phyloP scores from a whole-genome alignment of 345 rosid genomes.

The Eucalyptus viminalis region DNA sequence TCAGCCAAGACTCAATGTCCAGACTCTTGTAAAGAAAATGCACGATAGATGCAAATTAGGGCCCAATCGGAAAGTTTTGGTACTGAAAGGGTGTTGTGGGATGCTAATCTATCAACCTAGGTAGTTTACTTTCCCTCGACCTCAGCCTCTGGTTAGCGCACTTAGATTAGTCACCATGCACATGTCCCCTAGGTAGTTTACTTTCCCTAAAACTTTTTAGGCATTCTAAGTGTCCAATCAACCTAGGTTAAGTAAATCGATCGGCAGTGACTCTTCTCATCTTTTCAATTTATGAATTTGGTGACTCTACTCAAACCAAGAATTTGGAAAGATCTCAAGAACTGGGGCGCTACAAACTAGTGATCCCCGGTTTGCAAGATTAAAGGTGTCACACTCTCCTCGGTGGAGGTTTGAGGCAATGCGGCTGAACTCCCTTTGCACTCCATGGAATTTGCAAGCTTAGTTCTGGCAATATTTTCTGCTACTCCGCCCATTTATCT shows the following conservation, averaged over 20 bases:
- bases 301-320: neutral
- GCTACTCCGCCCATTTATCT: neutral
- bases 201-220: neutral
- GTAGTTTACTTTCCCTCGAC: neutral
- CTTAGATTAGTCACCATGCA: neutral
- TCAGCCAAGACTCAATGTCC: neutral
- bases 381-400: neutral
- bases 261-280: neutral
- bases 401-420: neutral
- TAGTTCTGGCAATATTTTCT: neutral
- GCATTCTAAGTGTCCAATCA: neutral
- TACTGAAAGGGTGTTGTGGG: neutral
- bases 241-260: neutral
- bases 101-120: neutral
- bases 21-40: neutral
- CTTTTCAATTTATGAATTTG: neutral
- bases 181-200: neutral
- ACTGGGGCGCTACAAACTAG: neutral
- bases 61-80: neutral
- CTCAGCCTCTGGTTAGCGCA: neutral
- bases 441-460: neutral
- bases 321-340: neutral
- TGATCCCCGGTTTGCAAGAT: neutral
- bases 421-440: neutral
- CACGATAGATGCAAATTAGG: neutral